A percentile compares a stretch with the other conserved stretches of the same genome.
These are phyloP conservation scores for Fusarium nelsonii DNA, from an alignment of 2,329 filamentous ascomycete genomes.

Conservation along the genomic window DNA sequence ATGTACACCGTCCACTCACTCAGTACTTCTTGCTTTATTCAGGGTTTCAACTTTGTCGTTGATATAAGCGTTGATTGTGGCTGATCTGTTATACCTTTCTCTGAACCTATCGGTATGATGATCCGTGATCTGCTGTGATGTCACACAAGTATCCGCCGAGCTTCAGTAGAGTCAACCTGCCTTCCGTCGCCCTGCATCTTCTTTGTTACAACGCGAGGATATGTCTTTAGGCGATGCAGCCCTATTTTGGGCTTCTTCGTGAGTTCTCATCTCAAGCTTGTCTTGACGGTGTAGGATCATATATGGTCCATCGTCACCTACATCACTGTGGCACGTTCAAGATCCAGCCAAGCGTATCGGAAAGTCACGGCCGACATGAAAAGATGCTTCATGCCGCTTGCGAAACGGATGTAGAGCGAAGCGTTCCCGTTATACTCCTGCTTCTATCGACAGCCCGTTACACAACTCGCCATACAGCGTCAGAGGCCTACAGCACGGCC, in stretches of 20 bases:
- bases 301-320: slow-evolving; percentile 6
- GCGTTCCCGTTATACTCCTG: slow-evolving; percentile 70
- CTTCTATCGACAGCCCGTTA: slow-evolving; percentile 65
- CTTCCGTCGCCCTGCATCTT: slow-evolving; percentile 17
- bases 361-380: slow-evolving; percentile 81
- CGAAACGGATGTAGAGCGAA: slow-evolving; percentile 67
- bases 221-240: no score
- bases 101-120: no score
- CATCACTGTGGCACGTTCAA: slow-evolving; percentile 51
- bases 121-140: no score
- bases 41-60: no score
- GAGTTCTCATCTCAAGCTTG: slow-evolving; percentile 4
- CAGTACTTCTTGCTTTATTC: no score
- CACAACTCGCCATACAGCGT: slow-evolving; percentile 58
- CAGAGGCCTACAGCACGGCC: slow-evolving; percentile 54
- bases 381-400: slow-evolving; percentile 74
- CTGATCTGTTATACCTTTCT: no score
- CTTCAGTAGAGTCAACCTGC: no score
- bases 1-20: no score
- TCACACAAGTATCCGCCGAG: no score
- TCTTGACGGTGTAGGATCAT: slow-evolving; percentile 1
- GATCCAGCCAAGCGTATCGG: slow-evolving; percentile 51
- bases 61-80: no score
- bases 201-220: no score
- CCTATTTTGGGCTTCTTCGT: slow-evolving; percentile 13